phyloP scores from a whole-genome alignment of 2,329 filamentous ascomycete genomes.

The Colletotrichum incanum region DNA sequence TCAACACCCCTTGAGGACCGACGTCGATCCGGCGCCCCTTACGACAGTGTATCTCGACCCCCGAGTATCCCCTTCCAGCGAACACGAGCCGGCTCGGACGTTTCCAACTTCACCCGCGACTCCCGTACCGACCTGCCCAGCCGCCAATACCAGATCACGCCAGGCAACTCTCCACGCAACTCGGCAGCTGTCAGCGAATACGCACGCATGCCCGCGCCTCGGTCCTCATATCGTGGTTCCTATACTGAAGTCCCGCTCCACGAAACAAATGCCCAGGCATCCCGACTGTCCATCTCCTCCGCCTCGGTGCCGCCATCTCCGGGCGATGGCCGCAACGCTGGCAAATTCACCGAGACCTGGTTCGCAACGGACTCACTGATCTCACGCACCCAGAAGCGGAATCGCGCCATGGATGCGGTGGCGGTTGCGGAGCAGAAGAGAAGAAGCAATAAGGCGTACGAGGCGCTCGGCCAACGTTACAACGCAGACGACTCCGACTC shows the following conservation, averaged over 20 bases:
- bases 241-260: slow-evolving; percentile 67
- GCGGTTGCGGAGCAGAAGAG: slow-evolving; percentile 53
- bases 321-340: slow-evolving; percentile 54
- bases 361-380: slow-evolving; percentile 69
- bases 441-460: slow-evolving; percentile 57
- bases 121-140: slow-evolving; percentile 70
- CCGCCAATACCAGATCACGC: slow-evolving; percentile 68
- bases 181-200: slow-evolving; percentile 61
- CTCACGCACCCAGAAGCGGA: slow-evolving; percentile 68
- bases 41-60: slow-evolving; percentile 63
- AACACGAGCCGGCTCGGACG: slow-evolving; percentile 77
- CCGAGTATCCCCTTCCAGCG: slow-evolving; percentile 84
- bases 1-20: slow-evolving; percentile 61
- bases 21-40: slow-evolving; percentile 60
- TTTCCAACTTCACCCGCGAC: slow-evolving; percentile 68
- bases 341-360: slow-evolving; percentile 70
- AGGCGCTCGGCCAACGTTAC: slow-evolving; percentile 63
- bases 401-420: slow-evolving; percentile 58
- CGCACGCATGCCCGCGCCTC: slow-evolving; percentile 63
- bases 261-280: slow-evolving; percentile 49
- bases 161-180: slow-evolving; percentile 60
- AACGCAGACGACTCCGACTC: slow-evolving; percentile 59
- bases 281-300: slow-evolving; percentile 37
- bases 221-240: slow-evolving; percentile 57
- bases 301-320: slow-evolving; percentile 31